Base-by-base conservation (phyloP, 2,329 filamentous ascomycete genomes). In the Coleophoma cylindrospora region DNA sequence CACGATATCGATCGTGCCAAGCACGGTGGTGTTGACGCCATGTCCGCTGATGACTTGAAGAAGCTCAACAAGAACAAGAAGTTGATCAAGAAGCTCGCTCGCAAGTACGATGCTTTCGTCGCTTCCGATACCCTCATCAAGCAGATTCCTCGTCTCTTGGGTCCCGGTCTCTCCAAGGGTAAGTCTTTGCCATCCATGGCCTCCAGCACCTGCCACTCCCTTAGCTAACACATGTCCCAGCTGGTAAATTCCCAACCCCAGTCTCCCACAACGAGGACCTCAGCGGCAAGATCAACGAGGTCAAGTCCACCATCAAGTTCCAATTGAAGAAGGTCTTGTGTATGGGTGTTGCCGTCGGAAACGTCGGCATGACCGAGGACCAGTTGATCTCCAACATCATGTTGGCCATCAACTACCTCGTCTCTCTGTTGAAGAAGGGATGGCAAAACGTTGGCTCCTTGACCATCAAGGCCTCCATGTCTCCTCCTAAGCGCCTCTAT, bases 61-160 rank as follows among this genome's bases (percentile, higher is more conserved):
- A 99, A 99, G 88, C 90, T 99, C 66, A 99, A 99, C 88, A 99
- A 99, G 90, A 99, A 99, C 90, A 97, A 99, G 89, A 99, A 99
- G 88, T 87, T 97, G 70, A 96, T 99, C 87, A 99, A 99, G 91
- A 99, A 99, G 88, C 89, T 99, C 64, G 94, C 94, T 60, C 91
- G 91, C 86, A 99, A 99, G 84, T 97, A 99, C 86, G 94, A 99
- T 77, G 94, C 94, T 66, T 99, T 99, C 80, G 78, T 99, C 72
- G 88, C 94, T 73, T 97, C 92, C 72, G 94, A 99, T 72, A 80
- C 87, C 70, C 80, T 99, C 70, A 96, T 99, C 87, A 96, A 96
- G 87, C 91, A 96, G 83, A 97, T 99, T 68, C 94, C 94, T 67
- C 94, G 94, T 96, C 91, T 99, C 74, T 80, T 99, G 73, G 94